A percentile compares a stretch with the other conserved stretches of the same genome.
Conservation (phyloP, 805 yeast genomes). For the Yarrowia keelungensis region DNA sequence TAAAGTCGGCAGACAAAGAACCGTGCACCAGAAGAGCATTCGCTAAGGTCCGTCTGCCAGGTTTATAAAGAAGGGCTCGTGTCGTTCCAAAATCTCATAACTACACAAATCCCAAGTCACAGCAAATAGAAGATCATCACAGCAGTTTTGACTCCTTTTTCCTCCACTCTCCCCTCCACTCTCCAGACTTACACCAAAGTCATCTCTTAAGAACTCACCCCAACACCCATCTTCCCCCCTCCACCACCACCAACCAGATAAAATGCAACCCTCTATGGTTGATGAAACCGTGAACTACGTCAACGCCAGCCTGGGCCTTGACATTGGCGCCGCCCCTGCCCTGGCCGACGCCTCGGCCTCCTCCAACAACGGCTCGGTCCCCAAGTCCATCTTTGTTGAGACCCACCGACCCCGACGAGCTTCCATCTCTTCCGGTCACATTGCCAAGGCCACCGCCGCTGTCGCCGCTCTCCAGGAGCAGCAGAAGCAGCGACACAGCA, state of each 20-base stretch:
- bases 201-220: constrained; percentile 5
- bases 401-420: constrained; percentile 12
- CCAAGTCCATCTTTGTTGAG: constrained; percentile 10
- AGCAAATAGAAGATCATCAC: neutral
- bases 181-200: constrained; percentile 9
- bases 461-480: constrained; percentile 25
- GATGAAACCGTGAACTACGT: constrained; percentile 62
- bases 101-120: neutral
- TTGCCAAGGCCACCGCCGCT: constrained; percentile 36
- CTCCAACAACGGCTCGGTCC: constrained; percentile 19
- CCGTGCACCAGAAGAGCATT: neutral
- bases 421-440: constrained; percentile 22
- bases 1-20: neutral
- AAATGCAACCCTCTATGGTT: constrained; percentile 42
- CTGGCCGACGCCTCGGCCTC: constrained; percentile 33
- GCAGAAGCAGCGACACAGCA: constrained; percentile 36
- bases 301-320: constrained; percentile 65
- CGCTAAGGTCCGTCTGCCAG: constrained; percentile 9
- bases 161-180: neutral
- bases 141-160: neutral
- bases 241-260: neutral
- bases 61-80: constrained; percentile 27
- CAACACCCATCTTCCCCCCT: constrained; percentile 13
- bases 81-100: neutral
- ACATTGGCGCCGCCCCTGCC: constrained; percentile 53